Percentiles rank a stretch among this genome's conserved stretches.
Evolutionary conservation across 129 eudicot genomes (phyloP).

Genomic region (Saposhnikovia divaricata): DNA sequence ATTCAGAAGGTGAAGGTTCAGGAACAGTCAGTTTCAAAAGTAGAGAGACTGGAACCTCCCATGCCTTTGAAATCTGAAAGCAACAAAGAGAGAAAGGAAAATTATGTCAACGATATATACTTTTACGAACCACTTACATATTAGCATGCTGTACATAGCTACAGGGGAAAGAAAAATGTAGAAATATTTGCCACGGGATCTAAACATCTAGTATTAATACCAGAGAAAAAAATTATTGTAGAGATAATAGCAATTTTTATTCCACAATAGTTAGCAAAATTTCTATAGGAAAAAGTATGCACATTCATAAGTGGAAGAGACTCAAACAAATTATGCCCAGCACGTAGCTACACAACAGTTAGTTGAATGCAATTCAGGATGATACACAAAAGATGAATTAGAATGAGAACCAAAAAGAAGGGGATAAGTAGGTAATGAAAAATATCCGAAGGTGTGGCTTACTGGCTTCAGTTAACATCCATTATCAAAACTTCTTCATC

Average conservation of each 20-base stretch:
- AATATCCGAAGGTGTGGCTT: background rate
- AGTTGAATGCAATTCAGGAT: background rate
- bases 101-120: background rate
- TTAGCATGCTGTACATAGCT: background rate
- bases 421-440: background rate
- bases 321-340: background rate
- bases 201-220: background rate
- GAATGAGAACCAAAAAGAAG: background rate
- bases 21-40: constrained; percentile 88
- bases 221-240: background rate
- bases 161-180: background rate
- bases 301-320: background rate
- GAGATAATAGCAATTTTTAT: background rate
- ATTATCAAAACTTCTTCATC: background rate
- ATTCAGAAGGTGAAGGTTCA: constrained; percentile 65
- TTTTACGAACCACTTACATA: background rate
- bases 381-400: background rate
- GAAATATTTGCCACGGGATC: background rate
- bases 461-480: background rate
- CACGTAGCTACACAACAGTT: background rate
- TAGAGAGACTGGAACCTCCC: constrained; percentile 72
- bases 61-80: constrained; percentile 56
- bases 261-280: background rate
- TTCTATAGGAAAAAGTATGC: background rate
- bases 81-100: constrained; percentile 15